Conservation (phyloP, 352 stramenopile genomes). For the Globisporangium uncinulatum region DNA sequence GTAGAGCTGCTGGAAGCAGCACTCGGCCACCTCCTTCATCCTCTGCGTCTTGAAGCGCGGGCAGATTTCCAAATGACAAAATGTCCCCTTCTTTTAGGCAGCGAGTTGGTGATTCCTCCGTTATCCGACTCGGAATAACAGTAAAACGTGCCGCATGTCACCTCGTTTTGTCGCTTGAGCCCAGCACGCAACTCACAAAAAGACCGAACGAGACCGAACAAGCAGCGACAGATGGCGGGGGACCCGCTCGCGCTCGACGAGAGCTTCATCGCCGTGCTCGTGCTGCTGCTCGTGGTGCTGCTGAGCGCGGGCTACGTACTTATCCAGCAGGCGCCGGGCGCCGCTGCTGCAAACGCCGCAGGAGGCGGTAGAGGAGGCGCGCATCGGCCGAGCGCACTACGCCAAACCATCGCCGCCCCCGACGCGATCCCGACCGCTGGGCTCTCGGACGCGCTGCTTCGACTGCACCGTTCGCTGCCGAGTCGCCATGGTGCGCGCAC, state of each 20-base stretch:
- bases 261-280: slow-evolving; percentile 57
- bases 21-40: slow-evolving; percentile 84
- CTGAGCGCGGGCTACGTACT: slow-evolving; percentile 74
- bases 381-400: slow-evolving; percentile 10
- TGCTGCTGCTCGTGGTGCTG: slow-evolving; percentile 66
- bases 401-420: slow-evolving; percentile 11
- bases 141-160: not conserved
- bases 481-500: slow-evolving; percentile 53
- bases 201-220: not conserved
- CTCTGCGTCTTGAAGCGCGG: not conserved
- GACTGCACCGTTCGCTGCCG: slow-evolving; percentile 53
- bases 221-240: slow-evolving; percentile 13
- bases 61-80: not conserved
- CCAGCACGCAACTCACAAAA: not conserved
- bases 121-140: not conserved
- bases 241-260: slow-evolving; percentile 54
- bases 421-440: slow-evolving; percentile 30
- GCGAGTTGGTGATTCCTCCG: no score
- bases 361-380: not conserved
- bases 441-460: slow-evolving; percentile 46
- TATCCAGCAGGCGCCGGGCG: slow-evolving; percentile 33
- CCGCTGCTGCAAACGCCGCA: slow-evolving; percentile 1
- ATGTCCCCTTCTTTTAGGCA: no score
- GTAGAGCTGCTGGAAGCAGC: slow-evolving; percentile 86
- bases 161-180: slow-evolving; percentile 1